Evolutionary conservation across 2,329 filamentous ascomycete species (phyloP), one percentile per base, ranked within the genome.

Genomic region (Alternaria solani): DNA sequence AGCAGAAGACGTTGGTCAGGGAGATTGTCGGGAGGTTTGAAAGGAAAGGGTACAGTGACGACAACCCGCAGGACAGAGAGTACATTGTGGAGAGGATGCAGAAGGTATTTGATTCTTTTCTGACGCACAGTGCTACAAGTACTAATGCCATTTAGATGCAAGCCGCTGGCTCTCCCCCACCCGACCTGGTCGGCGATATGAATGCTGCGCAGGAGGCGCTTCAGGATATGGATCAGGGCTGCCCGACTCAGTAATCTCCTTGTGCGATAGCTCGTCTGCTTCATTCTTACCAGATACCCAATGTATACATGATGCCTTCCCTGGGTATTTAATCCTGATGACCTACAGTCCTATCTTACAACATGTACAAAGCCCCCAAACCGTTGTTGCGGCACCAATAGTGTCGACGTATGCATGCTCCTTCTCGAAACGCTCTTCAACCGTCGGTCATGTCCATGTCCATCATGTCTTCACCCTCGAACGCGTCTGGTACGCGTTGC

Each of bases 71-170:
- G 46, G 92, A 96, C 79, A 85, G 94, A 63, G 92, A 96, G 75
- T 97, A 93, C 79, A 95, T 99, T 71, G 94, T 97, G 66, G 94
- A 97, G 74, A 90, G 90, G 76, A 99, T 99, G 95, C 94, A 98
- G 79, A 94, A 94, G 89, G 94, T 97, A 69, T 59, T 63, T 52
- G 30, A 34, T 47, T 46, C 4, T 5, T 41, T 38, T 1, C 2
- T 34, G 4, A 32, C 11, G 28, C 7, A 3, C n/a, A 12, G n/a
- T 51, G 46, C 43, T 11, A 14, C 8, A 36, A 12, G 25, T 30
- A 20, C 53, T 57, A 47, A 51, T 26, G 39, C 11, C 28, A 36
- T 48, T 30, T 34, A 97, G 94, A 99, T 99, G 95, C 95, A 99
- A 94, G 90, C 90, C 52, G 91, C 91, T 62, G 95, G 95, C 9